phyloP scores from a whole-genome alignment of 805 yeast species.

The Starmerella apicola region DNA sequence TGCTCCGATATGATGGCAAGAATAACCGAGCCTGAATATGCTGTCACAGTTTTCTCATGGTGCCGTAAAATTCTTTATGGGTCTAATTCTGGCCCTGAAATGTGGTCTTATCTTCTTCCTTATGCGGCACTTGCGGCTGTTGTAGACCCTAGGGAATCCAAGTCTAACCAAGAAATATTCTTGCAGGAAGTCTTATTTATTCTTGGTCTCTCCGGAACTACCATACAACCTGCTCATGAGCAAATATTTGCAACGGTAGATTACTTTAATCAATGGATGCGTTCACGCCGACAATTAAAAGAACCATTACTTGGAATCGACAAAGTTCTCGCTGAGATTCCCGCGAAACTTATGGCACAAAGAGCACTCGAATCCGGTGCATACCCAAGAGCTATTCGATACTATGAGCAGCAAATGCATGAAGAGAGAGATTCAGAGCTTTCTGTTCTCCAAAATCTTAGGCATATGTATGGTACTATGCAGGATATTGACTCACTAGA shows the following conservation, averaged over 20 bases:
- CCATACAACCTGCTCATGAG: constrained; percentile 52
- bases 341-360: constrained; percentile 58
- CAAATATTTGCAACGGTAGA: constrained; percentile 69
- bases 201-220: constrained; percentile 30
- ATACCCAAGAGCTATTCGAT: constrained; percentile 75
- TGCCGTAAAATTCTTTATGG: constrained; percentile 17
- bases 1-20: constrained; percentile 51
- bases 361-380: constrained; percentile 75
- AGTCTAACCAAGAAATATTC: constrained; percentile 33
- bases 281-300: constrained; percentile 19
- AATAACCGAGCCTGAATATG: constrained; percentile 38
- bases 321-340: constrained; percentile 28
- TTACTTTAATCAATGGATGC: constrained; percentile 65
- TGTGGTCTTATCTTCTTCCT: constrained; percentile 64
- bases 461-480: constrained; percentile 69
- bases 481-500: constrained; percentile 84
- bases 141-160: constrained; percentile 31
- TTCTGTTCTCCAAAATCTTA: constrained; percentile 32
- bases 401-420: constrained; percentile 65
- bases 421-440: constrained; percentile 24
- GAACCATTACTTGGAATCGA: constrained; percentile 14
- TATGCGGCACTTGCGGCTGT: constrained; percentile 59
- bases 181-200: constrained; percentile 48
- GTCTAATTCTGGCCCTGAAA: constrained; percentile 29
- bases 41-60: constrained; percentile 13